Conservation (phyloP, 768 basidiomycete genomes). For the Suillus weaverae region DNA sequence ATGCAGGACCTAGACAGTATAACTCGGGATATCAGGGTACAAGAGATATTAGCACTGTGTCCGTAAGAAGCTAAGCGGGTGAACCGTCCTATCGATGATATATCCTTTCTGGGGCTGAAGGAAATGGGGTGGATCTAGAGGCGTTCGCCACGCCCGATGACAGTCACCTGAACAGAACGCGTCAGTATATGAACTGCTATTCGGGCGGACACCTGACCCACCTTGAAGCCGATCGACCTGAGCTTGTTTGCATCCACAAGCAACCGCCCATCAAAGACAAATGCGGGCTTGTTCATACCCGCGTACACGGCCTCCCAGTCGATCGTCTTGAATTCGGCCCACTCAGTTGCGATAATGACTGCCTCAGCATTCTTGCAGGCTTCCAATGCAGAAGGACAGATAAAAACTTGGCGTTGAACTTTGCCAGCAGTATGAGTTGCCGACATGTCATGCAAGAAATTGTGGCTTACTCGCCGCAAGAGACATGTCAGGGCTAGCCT, state of each 20-base stretch:
- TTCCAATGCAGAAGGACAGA: constrained; percentile 75
- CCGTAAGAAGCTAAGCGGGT: neutral
- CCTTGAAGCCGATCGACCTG: constrained; percentile 87
- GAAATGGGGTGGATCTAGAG: constrained; percentile 23
- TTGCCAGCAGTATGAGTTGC: constrained; percentile 1
- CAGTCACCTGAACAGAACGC: constrained; percentile 44
- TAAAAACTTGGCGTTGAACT: constrained; percentile 90
- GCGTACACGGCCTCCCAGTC: constrained; percentile 87
- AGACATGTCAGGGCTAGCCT: constrained; percentile 63
- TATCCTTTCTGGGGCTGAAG: constrained; percentile 8
- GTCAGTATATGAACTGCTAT: constrained; percentile 7
- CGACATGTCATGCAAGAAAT: neutral
- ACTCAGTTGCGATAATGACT: constrained; percentile 94
- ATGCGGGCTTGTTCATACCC: constrained; percentile 97
- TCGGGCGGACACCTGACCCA: constrained; percentile 26
- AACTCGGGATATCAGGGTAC: neutral
- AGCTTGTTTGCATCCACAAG: constrained; percentile 82
- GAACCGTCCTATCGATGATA: constrained; percentile 10
- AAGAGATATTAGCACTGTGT: neutral
- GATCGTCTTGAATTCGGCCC: constrained; percentile 94
- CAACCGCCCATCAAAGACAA: constrained; percentile 92
- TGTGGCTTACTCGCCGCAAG: constrained; percentile 64
- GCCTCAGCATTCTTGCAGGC: constrained; percentile 91
- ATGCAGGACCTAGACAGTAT: neutral
- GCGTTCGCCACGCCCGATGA: constrained; percentile 57